Conservation (phyloP, 495 filamentous ascomycete genomes). For the Diplogelasinospora grovesii region DNA sequence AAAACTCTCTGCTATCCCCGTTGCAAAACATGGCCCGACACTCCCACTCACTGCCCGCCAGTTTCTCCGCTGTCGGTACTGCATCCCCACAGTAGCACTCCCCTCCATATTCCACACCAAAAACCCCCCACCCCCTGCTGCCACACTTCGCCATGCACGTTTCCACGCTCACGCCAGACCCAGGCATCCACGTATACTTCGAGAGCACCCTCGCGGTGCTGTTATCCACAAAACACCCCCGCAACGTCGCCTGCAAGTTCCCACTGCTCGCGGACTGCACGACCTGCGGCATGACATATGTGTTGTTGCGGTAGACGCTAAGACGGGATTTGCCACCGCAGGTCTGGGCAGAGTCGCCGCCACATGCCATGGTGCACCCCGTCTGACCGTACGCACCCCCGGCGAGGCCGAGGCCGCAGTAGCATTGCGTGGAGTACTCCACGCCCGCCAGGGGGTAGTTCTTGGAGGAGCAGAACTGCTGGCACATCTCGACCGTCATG, state of each 20-base stretch:
- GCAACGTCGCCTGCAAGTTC: not conserved
- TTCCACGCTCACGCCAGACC: conserved; percentile 22
- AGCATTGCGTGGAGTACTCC: conserved; percentile 38
- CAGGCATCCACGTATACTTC: conserved; percentile 6
- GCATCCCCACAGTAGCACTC: conserved; percentile 26
- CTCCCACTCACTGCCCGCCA: conserved; percentile 4
- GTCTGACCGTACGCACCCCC: conserved; percentile 12
- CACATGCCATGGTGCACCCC: conserved; percentile 28
- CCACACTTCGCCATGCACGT: conserved; percentile 26
- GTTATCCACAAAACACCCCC: conserved; percentile 9
- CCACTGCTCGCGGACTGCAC: not conserved
- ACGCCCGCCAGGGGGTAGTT: conserved; percentile 31
- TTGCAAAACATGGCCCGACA: conserved; percentile 24
- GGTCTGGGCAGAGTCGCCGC: conserved; percentile 16
- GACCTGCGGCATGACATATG: conserved; percentile 6
- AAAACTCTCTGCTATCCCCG: conserved; percentile 19
- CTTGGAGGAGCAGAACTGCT: conserved; percentile 27
- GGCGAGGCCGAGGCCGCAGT: conserved; percentile 28
- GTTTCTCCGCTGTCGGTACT: not conserved
- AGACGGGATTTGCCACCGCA: conserved; percentile 22
- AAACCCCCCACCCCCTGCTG: conserved; percentile 10
- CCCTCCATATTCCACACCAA: conserved; percentile 24
- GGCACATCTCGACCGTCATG: conserved; percentile 40
- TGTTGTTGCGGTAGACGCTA: conserved; percentile 16
- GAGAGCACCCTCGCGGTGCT: conserved; percentile 1